phyloP scores from a whole-genome alignment of 148 eudicot genomes.

The Vaccinium macrocarpon region DNA sequence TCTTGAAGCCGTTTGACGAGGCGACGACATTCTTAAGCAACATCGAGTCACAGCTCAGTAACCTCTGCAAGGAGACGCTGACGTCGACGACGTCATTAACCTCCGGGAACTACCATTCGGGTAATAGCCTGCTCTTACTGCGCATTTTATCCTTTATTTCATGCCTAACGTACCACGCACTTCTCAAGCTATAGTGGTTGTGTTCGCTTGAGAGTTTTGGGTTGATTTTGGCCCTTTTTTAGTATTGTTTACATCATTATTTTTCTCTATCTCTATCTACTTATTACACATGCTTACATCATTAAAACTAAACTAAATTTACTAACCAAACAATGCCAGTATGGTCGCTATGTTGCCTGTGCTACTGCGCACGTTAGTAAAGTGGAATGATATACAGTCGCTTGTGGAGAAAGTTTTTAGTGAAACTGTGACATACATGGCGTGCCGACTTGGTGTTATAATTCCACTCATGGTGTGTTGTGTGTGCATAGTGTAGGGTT shows the following conservation, averaged over 20 bases:
- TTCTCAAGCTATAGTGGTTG: background rate
- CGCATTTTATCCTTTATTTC: background rate
- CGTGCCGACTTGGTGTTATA: too few relatives aligned
- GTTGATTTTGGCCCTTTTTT: too few relatives aligned
- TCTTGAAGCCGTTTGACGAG: conserved; percentile 25
- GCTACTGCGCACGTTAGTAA: conserved; percentile 9
- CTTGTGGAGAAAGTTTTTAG: too few relatives aligned
- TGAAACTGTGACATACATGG: too few relatives aligned
- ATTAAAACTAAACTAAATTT: too few relatives aligned
- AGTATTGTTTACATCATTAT: too few relatives aligned
- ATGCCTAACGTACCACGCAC: background rate
- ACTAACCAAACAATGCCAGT: too few relatives aligned
- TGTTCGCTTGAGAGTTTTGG: too few relatives aligned
- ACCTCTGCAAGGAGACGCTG: conserved; percentile 29
- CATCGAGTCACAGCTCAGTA: conserved; percentile 28
- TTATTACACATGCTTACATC: too few relatives aligned
- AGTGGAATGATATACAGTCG: background rate
- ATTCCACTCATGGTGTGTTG: too few relatives aligned
- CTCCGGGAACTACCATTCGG: conserved; percentile 20
- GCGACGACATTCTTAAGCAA: conserved; percentile 27
- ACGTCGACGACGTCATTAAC: conserved; percentile 17
- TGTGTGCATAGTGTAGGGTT: too few relatives aligned
- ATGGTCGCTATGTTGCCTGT: background rate
- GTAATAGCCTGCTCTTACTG: conserved; percentile 5
- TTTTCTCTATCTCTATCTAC: too few relatives aligned